Conservation (phyloP, 495 filamentous ascomycete genomes). For the Penicillium subrubescens region DNA sequence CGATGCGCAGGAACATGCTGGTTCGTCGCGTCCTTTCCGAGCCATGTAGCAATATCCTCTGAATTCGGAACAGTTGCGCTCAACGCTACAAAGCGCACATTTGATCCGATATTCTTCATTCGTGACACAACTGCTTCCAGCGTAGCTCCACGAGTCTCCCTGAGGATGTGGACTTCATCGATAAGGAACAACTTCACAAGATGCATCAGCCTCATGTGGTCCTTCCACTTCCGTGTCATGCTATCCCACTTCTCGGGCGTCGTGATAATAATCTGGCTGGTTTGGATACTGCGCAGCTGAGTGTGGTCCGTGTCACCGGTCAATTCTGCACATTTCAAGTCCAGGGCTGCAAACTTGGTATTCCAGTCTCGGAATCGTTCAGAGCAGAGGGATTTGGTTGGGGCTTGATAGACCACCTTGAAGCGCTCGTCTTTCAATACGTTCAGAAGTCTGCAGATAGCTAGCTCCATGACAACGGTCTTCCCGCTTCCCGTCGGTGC, state of each 20-base stretch:
- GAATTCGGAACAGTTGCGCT: constrained; percentile 96
- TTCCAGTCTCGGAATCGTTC: constrained; percentile 86
- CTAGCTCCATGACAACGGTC: constrained; percentile 86
- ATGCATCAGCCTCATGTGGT: constrained; percentile 80
- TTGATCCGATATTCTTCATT: constrained; percentile 89
- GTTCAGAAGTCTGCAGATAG: constrained; percentile 78
- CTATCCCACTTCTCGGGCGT: constrained; percentile 99
- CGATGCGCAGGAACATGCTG: constrained; percentile 68
- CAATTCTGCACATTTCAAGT: constrained; percentile 77
- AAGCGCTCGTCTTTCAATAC: constrained; percentile 65
- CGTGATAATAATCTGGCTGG: constrained; percentile 88
- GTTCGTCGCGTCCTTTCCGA: constrained; percentile 74
- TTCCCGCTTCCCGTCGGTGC: constrained; percentile 95
- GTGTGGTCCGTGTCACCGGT: constrained; percentile 86
- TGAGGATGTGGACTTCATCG: constrained; percentile 95
- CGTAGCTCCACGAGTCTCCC: constrained; percentile 84
- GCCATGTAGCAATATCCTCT: constrained; percentile 85
- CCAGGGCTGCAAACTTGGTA: constrained; percentile 75
- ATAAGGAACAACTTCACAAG: constrained; percentile 91
- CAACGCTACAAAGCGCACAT: constrained; percentile 87
- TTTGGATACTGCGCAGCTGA: constrained; percentile 74
- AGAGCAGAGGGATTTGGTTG: constrained; percentile 88
- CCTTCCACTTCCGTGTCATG: constrained; percentile 93
- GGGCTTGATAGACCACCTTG: constrained; percentile 95
- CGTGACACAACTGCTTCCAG: constrained; percentile 95